These are phyloP conservation scores for Botryotinia narcissicola DNA, from an alignment of 2,329 filamentous ascomycete species.

Conservation along the genomic window DNA sequence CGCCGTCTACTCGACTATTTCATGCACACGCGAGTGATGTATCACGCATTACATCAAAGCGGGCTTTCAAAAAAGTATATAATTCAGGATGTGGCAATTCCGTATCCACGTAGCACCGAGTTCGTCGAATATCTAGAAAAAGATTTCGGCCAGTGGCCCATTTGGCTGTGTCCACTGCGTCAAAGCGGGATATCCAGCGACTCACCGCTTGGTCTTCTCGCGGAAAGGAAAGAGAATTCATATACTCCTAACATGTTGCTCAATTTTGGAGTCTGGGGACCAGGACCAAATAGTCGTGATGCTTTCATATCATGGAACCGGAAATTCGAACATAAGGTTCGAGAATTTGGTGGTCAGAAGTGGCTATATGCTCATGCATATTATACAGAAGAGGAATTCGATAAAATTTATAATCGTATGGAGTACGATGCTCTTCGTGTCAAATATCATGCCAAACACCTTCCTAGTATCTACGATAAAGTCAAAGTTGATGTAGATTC, in stretches of 20 bases:
- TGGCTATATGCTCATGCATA: constrained; percentile 86
- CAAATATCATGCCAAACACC: constrained; percentile 61
- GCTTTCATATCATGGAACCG: constrained; percentile 69
- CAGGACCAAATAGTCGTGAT: constrained; percentile 53
- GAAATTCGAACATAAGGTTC: constrained; percentile 66
- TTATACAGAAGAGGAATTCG: constrained; percentile 70
- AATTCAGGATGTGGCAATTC: constrained; percentile 61
- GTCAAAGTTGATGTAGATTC: constrained; percentile 54
- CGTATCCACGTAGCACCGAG: constrained; percentile 46
- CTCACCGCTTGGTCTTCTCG: constrained; percentile 23
- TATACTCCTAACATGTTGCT: constrained; percentile 49
- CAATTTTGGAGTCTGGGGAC: constrained; percentile 76
- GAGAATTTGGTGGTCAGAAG: constrained; percentile 71
- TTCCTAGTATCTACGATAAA: constrained; percentile 73
- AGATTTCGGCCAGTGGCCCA: constrained; percentile 36
- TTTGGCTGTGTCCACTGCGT: constrained; percentile 57
- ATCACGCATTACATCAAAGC: constrained; percentile 58
- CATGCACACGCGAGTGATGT: constrained; percentile 60
- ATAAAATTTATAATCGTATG: constrained; percentile 55
- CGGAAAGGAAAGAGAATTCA: constrained; percentile 24
- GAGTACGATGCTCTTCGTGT: constrained; percentile 61
- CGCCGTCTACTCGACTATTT: constrained; percentile 57
- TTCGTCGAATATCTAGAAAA: constrained; percentile 51
- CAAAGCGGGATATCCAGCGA: constrained; percentile 31
- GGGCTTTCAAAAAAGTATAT: constrained; percentile 55